Evolutionary conservation across 2,329 filamentous ascomycete genomes (phyloP), one percentile per base, ranked within the genome.

Genomic region (Talaromyces rugulosus): DNA sequence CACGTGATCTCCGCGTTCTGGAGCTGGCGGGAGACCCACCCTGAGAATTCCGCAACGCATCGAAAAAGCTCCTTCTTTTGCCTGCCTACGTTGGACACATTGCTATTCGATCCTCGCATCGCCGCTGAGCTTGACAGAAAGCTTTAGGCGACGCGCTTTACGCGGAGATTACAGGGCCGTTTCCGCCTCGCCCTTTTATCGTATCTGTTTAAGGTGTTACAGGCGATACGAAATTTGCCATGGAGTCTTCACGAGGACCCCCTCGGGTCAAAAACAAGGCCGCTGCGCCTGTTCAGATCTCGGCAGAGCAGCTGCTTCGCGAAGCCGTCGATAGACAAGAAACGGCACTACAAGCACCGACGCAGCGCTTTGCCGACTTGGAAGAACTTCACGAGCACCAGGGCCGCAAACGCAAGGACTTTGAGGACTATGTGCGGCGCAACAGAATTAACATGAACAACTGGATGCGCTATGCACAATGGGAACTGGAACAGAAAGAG

Each of bases 221-320:
- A 40, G 14, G n/a, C 36, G 36, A 40, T 8, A 40, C 14, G 14
- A 40, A 40, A 40, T 40, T 40, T n/a, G 36, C 65, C 66, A 97
- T 98, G 93, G 94, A 98, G 83, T 87, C 89, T 62, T 89, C 90
- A 68, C 89, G 94, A 66, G 95, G 94, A 70, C 94, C 95, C 62
- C 94, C 95, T 12, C 85, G 92, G 85, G 95, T 99, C 83, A 98
- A 98, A 79, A 98, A 99, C 83, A 99, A 99, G 89, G 92, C 91
- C 67, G 85, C 95, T 1, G 94, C 94, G 80, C 91, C 89, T 47
- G 82, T 90, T 62, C 89, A 98, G 80, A 96, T 99, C 75, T 96
- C 91, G 67, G 95, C 95, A 68, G 95, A 99, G 79, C 95, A 99
- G 81, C 89, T 99, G 66, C 88, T 99, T 51, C 90, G 95, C 69